These are phyloP conservation scores for Theobroma cacao DNA, from an alignment of 345 rosid genomes.

Conservation along the genomic window DNA sequence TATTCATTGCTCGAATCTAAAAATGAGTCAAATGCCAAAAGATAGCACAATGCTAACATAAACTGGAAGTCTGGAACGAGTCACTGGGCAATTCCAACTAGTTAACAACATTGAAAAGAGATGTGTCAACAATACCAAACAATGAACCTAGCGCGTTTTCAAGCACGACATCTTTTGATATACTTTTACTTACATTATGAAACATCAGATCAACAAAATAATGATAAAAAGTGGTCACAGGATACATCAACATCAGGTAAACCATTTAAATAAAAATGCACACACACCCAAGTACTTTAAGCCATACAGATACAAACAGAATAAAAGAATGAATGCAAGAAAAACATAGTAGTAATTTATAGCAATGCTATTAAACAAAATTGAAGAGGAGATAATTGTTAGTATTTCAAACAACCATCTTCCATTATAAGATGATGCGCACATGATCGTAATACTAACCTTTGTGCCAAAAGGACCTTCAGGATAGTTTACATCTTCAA, in stretches of 20 bases:
- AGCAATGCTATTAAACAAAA: not conserved
- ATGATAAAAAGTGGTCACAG: not conserved
- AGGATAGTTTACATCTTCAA: conserved; percentile 62
- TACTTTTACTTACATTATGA: not conserved
- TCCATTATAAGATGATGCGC: not conserved
- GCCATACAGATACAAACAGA: not conserved
- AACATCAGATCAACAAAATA: not conserved
- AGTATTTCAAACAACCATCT: not conserved
- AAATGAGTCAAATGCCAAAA: not conserved
- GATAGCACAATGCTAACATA: not conserved
- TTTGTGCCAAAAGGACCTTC: conserved; percentile 91
- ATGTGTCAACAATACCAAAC: not conserved
- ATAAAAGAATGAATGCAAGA: not conserved
- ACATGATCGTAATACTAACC: conserved; percentile 38
- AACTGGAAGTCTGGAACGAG: not conserved
- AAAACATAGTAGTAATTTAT: not conserved
- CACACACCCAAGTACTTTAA: not conserved
- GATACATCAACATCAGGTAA: not conserved
- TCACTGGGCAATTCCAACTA: not conserved
- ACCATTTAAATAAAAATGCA: not conserved
- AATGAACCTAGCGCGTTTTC: not conserved
- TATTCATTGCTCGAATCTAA: not conserved
- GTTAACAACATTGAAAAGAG: not conserved
- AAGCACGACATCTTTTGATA: not conserved
- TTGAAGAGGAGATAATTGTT: not conserved